phyloP scores from a whole-genome alignment of 2,329 filamentous ascomycete species.

The Neurospora sp. region DNA sequence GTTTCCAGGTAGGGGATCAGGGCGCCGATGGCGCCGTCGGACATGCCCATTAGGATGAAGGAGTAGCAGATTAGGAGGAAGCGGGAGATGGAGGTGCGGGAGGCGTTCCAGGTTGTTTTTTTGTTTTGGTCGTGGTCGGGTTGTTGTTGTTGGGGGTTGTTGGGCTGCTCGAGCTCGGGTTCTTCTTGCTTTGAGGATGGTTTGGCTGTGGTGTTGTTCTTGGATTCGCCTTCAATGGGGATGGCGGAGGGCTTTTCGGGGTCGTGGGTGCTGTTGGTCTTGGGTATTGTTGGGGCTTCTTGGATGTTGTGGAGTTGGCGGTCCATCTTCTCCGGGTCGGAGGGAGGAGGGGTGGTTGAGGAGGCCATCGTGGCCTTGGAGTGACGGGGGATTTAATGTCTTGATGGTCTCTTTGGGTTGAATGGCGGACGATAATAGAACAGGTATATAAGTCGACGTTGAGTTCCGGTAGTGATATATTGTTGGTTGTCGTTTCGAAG shows the following conservation, averaged over 20 bases:
- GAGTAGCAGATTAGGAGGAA: constrained; percentile 50
- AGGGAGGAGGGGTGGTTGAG: not conserved
- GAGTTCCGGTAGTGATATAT: too few relatives aligned
- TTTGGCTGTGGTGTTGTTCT: not conserved
- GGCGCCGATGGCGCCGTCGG: constrained; percentile 56
- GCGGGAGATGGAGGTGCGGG: constrained; percentile 47
- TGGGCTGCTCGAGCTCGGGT: not conserved
- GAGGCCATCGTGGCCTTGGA: not conserved
- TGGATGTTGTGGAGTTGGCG: not conserved
- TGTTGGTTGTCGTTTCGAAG: too few relatives aligned
- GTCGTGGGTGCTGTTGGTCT: not conserved
- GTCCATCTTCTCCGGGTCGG: not conserved
- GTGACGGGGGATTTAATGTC: not conserved
- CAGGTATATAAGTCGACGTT: not conserved
- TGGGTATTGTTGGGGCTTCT: not conserved
- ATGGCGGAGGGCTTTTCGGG: not conserved
- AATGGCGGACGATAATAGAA: not conserved
- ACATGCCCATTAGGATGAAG: constrained; percentile 58
- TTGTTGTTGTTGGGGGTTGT: not conserved
- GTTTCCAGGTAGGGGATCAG: constrained; percentile 37
- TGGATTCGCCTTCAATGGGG: not conserved
- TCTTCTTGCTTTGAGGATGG: not conserved
- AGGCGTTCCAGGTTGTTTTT: constrained; percentile 49
- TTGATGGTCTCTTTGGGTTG: not conserved
- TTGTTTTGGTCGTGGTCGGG: constrained; percentile 26